Evolutionary conservation across 179 eudicot genomes (phyloP).

Genomic region (Camellia oleifera): DNA sequence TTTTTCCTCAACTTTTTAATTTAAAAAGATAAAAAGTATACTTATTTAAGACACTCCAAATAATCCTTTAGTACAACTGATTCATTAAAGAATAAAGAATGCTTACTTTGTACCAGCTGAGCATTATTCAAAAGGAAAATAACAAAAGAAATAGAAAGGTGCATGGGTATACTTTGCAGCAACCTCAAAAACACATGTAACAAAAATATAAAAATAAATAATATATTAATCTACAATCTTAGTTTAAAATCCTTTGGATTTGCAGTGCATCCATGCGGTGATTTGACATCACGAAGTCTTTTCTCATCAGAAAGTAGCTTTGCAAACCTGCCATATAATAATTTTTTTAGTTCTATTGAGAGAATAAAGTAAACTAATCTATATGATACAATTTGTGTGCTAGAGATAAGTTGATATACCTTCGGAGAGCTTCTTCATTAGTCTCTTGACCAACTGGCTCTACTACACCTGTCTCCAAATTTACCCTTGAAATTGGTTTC

Average conservation of each 20-base stretch:
- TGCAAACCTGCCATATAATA: conserved; percentile 15
- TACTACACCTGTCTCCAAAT: conserved; percentile 4
- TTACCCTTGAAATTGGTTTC: conserved; percentile 14
- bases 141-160: too few relatives aligned
- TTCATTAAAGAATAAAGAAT: too few relatives aligned
- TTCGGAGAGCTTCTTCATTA: conserved; percentile 22
- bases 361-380: background rate
- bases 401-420: background rate
- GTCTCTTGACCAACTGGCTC: background rate
- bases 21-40: too few relatives aligned
- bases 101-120: too few relatives aligned
- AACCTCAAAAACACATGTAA: too few relatives aligned
- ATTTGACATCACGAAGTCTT: conserved; percentile 2
- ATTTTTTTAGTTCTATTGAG: background rate
- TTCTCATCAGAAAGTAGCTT: conserved; percentile 3
- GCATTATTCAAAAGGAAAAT: too few relatives aligned
- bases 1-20: too few relatives aligned
- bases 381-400: background rate
- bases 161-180: too few relatives aligned
- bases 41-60: too few relatives aligned
- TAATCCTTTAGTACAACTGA: too few relatives aligned
- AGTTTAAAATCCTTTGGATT: background rate
- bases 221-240: background rate
- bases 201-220: too few relatives aligned
- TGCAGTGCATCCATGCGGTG: background rate